These are phyloP conservation scores for Malassezia psittaci DNA, from an alignment of 1,284 basidiomycete species.

Conservation along the genomic window DNA sequence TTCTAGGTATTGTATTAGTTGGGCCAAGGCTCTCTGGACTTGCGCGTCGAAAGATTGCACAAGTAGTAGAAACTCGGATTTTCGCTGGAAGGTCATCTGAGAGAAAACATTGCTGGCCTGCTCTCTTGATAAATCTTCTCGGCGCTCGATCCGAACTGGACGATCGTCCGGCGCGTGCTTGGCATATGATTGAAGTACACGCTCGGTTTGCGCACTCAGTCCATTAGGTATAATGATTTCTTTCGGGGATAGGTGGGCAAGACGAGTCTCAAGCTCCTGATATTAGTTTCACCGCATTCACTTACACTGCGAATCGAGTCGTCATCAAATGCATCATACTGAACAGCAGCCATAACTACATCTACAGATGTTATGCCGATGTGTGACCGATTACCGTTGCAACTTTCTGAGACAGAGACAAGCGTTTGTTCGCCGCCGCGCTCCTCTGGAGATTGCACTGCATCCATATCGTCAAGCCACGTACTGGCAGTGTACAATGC, in stretches of 20 bases:
- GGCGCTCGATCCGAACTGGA: not conserved
- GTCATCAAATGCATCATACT: constrained; percentile 67
- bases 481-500: constrained; percentile 79
- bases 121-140: not conserved
- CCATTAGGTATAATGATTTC: constrained; percentile 58
- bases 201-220: constrained; percentile 65
- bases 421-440: constrained; percentile 20
- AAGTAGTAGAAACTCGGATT: constrained; percentile 13
- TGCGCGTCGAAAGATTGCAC: constrained; percentile 38
- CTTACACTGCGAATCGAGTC: constrained; percentile 21
- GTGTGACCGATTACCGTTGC: constrained; percentile 55
- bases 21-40: constrained; percentile 65
- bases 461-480: constrained; percentile 64
- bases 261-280: constrained; percentile 39
- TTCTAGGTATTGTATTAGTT: constrained; percentile 65
- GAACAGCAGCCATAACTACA: constrained; percentile 76
- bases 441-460: constrained; percentile 7
- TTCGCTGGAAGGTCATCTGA: constrained; percentile 8
- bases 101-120: not conserved
- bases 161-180: constrained; percentile 42
- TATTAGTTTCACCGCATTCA: not conserved
- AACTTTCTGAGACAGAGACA: constrained; percentile 57
- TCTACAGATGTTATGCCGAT: constrained; percentile 71
- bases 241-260: constrained; percentile 56
- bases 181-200: constrained; percentile 59